Conservation (phyloP, 2,329 filamentous ascomycete species). For the Aspergillus tanneri region DNA sequence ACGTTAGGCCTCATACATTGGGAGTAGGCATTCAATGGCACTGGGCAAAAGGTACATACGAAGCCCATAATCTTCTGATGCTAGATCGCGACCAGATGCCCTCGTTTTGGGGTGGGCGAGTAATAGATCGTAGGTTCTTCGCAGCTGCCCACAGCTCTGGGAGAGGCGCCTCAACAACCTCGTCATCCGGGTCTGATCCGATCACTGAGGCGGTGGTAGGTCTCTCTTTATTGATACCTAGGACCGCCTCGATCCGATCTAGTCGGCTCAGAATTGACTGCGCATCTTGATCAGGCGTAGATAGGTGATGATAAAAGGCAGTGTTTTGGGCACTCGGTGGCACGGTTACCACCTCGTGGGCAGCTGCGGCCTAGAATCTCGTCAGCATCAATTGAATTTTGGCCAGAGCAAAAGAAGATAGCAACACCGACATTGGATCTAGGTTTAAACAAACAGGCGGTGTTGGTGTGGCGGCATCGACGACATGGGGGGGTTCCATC, state of each 20-base stretch:
- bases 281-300: conserved; percentile 16
- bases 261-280: conserved; percentile 25
- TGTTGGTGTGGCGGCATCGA: conserved; percentile 26
- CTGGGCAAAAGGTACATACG: conserved; percentile 18
- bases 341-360: conserved; percentile 20
- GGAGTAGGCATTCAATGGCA: neutral
- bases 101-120: conserved; percentile 21
- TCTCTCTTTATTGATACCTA: conserved; percentile 22
- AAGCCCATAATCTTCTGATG: conserved; percentile 27
- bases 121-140: conserved; percentile 24
- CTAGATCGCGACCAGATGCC: conserved; percentile 25
- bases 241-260: conserved; percentile 25
- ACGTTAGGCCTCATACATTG: conserved; percentile 3
- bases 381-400: neutral
- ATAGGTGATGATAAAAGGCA: conserved; percentile 2
- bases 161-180: conserved; percentile 10
- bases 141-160: conserved; percentile 25
- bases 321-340: conserved; percentile 12
- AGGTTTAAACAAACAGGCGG: conserved; percentile 30
- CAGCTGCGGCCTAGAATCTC: conserved; percentile 23
- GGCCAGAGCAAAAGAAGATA: neutral
- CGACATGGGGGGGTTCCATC: conserved; percentile 30
- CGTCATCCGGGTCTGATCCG: conserved; percentile 18
- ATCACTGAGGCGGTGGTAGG: neutral
- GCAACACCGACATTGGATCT: conserved; percentile 28